Percentiles rank a stretch among this genome's conserved stretches.
phyloP scores from a whole-genome alignment of 139 green algal genomes.

The Tetradesmus obliquus region DNA sequence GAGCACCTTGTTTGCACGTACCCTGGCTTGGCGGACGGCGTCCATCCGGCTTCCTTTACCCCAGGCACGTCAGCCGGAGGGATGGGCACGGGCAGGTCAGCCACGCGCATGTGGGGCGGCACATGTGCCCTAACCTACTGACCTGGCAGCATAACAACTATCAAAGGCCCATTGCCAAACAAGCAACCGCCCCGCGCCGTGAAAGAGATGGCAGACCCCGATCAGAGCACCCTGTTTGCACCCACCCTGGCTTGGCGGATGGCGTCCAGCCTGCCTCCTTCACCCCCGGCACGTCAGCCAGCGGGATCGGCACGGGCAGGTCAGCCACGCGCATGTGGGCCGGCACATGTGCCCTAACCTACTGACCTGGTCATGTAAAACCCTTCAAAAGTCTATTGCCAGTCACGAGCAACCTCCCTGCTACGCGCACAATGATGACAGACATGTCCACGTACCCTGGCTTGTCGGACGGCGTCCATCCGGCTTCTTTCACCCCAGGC shows the following conservation, averaged over 20 bases:
- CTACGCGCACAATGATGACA: too few species aligned
- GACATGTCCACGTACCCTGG: neutral
- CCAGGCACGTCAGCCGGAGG: constrained; percentile 78
- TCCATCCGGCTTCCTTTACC: constrained; percentile 87
- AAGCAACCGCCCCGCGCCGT: too few species aligned
- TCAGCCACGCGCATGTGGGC: neutral
- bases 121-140: neutral
- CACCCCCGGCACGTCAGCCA: constrained; percentile 83
- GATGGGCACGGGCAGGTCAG: neutral
- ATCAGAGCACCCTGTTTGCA: too few species aligned
- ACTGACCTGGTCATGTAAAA: too few species aligned
- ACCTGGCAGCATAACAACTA: too few species aligned
- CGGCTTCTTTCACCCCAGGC: constrained; percentile 88
- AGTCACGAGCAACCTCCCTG: too few species aligned
- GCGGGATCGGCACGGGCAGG: neutral
- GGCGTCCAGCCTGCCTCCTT: constrained; percentile 84
- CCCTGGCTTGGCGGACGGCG: neutral
- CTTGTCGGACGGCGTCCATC: constrained; percentile 64
- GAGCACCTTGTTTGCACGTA: too few species aligned
- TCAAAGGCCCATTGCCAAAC: neutral
- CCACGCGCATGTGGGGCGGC: neutral
- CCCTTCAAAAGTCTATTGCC: neutral
- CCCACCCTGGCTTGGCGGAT: neutral
- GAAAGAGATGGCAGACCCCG: too few species aligned
- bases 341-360: neutral